Percentiles rank a stretch among this genome's conserved stretches.
phyloP scores from a whole-genome alignment of 176 grass and related monocot species.

The Coix lacrymajobi region DNA sequence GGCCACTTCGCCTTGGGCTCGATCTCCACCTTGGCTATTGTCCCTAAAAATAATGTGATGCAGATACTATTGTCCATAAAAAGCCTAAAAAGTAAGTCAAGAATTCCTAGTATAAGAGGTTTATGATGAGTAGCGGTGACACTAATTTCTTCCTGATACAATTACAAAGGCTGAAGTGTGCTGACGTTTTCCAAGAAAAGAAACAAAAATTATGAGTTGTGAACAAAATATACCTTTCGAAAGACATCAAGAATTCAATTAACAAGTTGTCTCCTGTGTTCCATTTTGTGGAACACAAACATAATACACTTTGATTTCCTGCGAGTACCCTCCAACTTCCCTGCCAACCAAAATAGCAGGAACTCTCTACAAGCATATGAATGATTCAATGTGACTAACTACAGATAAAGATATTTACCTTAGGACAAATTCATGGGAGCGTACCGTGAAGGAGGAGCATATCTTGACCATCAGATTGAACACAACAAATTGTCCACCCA shows the following conservation, averaged over 20 bases:
- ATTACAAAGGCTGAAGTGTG: neutral
- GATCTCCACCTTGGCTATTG: too few species aligned
- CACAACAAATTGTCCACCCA: too few species aligned
- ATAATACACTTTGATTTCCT: constrained; percentile 70
- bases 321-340: constrained; percentile 80
- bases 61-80: too few species aligned
- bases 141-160: neutral
- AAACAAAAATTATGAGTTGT: constrained; percentile 1
- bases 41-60: too few species aligned
- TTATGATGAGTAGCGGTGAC: neutral
- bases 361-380: constrained; percentile 46
- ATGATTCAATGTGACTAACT: neutral
- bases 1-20: too few species aligned
- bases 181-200: neutral
- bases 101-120: neutral
- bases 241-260: constrained; percentile 60
- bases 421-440: too few species aligned
- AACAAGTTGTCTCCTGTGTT: constrained; percentile 68
- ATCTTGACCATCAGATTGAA: too few species aligned
- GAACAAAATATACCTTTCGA: constrained; percentile 43
- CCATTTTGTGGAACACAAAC: constrained; percentile 71
- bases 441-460: too few species aligned
- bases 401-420: constrained; percentile 37
- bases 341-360: constrained; percentile 84
- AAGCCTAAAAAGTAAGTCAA: neutral